A percentile compares a stretch with the other conserved stretches of the same genome.
These are phyloP conservation scores for Trypanosoma lewisi DNA, from an alignment of 208 protist species.

Conservation along the genomic window DNA sequence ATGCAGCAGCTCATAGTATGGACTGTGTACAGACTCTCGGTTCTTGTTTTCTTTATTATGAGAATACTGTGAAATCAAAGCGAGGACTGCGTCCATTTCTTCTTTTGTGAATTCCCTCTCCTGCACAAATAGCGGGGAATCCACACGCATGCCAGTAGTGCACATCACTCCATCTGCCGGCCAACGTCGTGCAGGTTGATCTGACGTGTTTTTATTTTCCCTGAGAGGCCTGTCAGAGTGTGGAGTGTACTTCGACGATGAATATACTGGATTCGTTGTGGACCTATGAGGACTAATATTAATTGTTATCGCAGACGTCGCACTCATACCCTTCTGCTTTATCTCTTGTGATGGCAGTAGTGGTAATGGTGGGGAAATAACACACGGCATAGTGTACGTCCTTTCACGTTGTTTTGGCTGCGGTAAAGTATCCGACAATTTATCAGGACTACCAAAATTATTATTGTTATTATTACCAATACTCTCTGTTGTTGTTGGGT, in stretches of 20 bases:
- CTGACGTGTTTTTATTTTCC: background rate
- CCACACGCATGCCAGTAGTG: background rate
- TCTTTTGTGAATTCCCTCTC: slow-evolving; percentile 4
- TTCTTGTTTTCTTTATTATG: background rate
- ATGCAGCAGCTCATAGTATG: slow-evolving; percentile 11
- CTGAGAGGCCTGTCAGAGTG: background rate
- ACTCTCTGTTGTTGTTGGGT: too few relatives aligned
- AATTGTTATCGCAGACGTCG: background rate
- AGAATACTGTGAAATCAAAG: background rate
- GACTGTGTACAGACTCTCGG: background rate
- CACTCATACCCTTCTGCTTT: background rate
- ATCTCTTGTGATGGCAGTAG: background rate
- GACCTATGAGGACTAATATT: background rate
- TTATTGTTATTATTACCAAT: background rate
- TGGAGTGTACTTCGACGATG: background rate
- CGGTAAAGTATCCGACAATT: too few relatives aligned
- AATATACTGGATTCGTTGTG: background rate
- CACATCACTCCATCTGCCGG: background rate
- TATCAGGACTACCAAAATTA: background rate
- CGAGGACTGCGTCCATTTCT: background rate
- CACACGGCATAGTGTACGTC: background rate
- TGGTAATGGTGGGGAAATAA: background rate
- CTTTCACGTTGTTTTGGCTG: background rate
- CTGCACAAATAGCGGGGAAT: background rate
- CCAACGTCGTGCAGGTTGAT: too few relatives aligned